Evolutionary conservation across 371 early-diverging fungal genomes (phyloP), one percentile per base, ranked within the genome.

Genomic region (Mortierella sp.): DNA sequence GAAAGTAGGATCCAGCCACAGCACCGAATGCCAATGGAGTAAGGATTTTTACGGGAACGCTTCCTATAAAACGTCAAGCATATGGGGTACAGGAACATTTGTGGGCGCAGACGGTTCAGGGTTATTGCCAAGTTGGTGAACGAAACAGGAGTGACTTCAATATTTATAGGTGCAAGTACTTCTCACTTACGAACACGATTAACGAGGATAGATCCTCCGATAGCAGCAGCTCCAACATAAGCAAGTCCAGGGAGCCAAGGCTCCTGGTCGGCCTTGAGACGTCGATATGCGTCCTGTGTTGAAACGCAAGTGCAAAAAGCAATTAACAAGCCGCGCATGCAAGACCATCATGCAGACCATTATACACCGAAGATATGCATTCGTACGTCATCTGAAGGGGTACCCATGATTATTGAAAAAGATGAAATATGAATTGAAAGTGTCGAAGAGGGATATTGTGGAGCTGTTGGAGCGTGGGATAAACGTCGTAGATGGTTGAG

Each of bases 11-110:
- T 30, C 70, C 70, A 0, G 65, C 34, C 23, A 57, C 50, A 8
- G 76, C 65, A 32, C 56, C 76, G 11, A 76, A 28, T 6, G 65
- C 54, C 43, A 76, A 26, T 4, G 76, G 76, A n/a, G 70, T 76
- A 43, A 76, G 23, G 47, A 76, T 37, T 48, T 64, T 69, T 50
- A 76, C 61, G 1, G 64, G 48, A n/a, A 57, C 39, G 27, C 65
- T 76, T 34, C 52, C 73, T 72, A 47, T 52, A 48, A 26, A 49
- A 43, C 21, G n/a, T 30, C 3, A 23, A 19, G 17, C n/a, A 17
- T 19, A 4, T 15, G n/a, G 1, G 26, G 15, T 12, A n/a, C n/a
- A n/a, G n/a, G n/a, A n/a, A n/a, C n/a, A n/a, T n/a, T n/a, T n/a
- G n/a, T n/a, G n/a, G n/a, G n/a, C n/a, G n/a, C n/a, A n/a, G n/a